phyloP scores from a whole-genome alignment of 306 rosid species.

The Cucumis cinereus region DNA sequence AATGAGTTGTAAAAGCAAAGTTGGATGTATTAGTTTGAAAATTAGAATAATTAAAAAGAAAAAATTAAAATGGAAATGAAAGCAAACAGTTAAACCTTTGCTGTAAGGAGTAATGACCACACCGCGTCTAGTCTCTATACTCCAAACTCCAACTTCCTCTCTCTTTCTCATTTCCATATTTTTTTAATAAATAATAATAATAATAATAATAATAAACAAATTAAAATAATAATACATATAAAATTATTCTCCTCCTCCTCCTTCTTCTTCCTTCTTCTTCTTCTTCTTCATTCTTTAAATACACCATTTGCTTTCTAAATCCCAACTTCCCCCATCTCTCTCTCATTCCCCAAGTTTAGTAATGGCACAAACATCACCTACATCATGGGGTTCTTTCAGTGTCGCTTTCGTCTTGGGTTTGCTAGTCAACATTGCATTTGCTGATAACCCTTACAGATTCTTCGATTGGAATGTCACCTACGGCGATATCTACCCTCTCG shows the following conservation, averaged over 20 bases:
- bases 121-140: too few relatives aligned
- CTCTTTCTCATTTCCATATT: background rate
- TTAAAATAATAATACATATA: too few relatives aligned
- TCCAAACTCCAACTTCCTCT: background rate
- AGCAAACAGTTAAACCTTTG: background rate
- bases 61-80: too few relatives aligned
- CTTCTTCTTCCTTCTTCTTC: background rate
- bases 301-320: background rate
- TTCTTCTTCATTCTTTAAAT: background rate
- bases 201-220: too few relatives aligned
- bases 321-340: background rate
- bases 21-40: too few relatives aligned
- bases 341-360: too few relatives aligned
- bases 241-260: too few relatives aligned
- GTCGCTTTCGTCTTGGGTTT: constrained; percentile 12
- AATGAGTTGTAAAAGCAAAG: too few relatives aligned
- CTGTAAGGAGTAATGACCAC: background rate
- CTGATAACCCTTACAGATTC: constrained; percentile 60
- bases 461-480: constrained; percentile 70
- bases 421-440: background rate
- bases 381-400: background rate
- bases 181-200: too few relatives aligned
- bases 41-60: too few relatives aligned
- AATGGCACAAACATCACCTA: background rate
- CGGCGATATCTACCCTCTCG: constrained; percentile 66